Conservation (phyloP, 2,329 filamentous ascomycete genomes). For the Colletotrichum sp. region DNA sequence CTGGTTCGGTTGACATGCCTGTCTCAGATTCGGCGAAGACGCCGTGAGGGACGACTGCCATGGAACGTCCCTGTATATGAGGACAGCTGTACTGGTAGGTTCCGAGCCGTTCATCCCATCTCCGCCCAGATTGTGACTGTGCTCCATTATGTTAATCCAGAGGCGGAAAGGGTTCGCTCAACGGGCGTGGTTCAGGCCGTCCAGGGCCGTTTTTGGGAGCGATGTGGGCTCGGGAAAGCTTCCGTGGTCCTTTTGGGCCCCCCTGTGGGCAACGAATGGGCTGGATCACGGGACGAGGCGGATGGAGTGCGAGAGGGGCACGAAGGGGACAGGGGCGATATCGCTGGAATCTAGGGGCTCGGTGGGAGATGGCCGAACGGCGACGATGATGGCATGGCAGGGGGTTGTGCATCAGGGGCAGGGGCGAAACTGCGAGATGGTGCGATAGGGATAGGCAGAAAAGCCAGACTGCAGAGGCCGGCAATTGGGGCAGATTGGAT, state of each 20-base stretch:
- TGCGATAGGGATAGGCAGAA: not conserved
- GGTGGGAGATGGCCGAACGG: not conserved
- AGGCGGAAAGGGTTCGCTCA: not conserved
- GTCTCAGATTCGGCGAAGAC: not conserved
- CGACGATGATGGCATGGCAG: slow-evolving; percentile 12
- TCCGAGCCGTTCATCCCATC: not conserved
- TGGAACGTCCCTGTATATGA: not conserved
- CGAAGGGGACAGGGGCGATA: not conserved
- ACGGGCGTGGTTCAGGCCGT: not conserved
- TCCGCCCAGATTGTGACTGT: not conserved
- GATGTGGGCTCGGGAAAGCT: not conserved
- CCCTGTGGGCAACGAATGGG: not conserved
- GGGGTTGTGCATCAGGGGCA: not conserved
- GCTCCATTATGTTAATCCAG: not conserved
- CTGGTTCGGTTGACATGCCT: not conserved
- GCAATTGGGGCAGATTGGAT: not conserved
- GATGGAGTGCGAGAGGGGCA: not conserved
- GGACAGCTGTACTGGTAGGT: not conserved
- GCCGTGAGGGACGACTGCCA: not conserved
- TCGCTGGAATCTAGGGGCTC: slow-evolving; percentile 15
- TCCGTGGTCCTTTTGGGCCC: not conserved
- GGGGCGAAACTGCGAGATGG: not conserved
- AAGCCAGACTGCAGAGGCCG: not conserved
- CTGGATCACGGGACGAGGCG: not conserved
- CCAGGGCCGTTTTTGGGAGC: not conserved